These are phyloP conservation scores for Thraustochytrium sp. DNA, from an alignment of 352 stramenopile species.

Conservation along the genomic window DNA sequence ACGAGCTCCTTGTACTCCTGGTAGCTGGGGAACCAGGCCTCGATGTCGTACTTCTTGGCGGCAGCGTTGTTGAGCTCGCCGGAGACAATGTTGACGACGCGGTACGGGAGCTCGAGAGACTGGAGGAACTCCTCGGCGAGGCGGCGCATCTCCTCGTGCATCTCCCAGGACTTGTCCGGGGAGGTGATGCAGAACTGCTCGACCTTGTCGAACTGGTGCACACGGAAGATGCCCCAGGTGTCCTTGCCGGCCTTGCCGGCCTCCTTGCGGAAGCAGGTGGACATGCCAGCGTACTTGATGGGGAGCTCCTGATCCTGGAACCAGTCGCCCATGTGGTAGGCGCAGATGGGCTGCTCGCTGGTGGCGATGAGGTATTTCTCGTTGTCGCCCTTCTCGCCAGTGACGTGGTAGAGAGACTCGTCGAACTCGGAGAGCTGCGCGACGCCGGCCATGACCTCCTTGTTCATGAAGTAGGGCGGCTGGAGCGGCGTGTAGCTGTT, in stretches of 20 bases:
- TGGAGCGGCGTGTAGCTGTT: slow-evolving; percentile 95
- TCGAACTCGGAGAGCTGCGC: slow-evolving; percentile 99
- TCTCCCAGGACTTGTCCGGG: slow-evolving; percentile 67
- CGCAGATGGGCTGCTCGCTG: slow-evolving; percentile 98
- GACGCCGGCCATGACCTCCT: slow-evolving; percentile 94
- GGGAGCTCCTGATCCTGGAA: slow-evolving; percentile 71
- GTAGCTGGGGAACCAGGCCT: slow-evolving; percentile 98
- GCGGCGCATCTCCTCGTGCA: slow-evolving; percentile 81
- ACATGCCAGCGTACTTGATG: slow-evolving; percentile 83
- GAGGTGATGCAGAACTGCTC: slow-evolving; percentile 85
- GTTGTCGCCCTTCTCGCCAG: slow-evolving; percentile 66
- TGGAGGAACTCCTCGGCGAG: slow-evolving; percentile 96
- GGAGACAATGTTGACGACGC: slow-evolving; percentile 98
- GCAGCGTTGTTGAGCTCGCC: slow-evolving; percentile 96
- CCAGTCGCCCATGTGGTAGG: slow-evolving; percentile 93
- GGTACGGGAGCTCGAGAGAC: slow-evolving; percentile 92
- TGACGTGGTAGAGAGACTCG: slow-evolving; percentile 99
- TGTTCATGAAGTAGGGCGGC: slow-evolving; percentile 99
- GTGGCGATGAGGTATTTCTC: slow-evolving; percentile 99
- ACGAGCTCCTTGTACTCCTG: slow-evolving; percentile 97
- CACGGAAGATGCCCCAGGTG: slow-evolving; percentile 99
- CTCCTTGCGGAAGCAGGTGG: slow-evolving; percentile 99
- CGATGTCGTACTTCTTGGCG: slow-evolving; percentile 98
- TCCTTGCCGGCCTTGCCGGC: slow-evolving; percentile 95
- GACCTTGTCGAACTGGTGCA: slow-evolving; percentile 99